Evolutionary conservation across 176 grass and related monocot genomes (phyloP).

Genomic region (Juncus effusus): DNA sequence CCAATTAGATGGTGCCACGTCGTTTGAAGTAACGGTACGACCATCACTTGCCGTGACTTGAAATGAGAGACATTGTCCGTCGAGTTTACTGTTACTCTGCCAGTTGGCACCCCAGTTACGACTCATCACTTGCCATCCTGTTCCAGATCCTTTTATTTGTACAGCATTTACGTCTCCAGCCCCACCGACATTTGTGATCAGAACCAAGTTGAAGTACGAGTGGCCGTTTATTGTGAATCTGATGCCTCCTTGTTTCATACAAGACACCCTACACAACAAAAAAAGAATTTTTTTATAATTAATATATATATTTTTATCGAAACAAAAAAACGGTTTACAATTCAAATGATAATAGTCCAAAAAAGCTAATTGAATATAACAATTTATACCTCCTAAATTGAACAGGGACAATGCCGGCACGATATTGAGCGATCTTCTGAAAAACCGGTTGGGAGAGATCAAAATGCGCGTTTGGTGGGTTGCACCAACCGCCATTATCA

Average conservation of each 20-base stretch:
- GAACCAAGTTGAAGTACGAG: slow-evolving; percentile 69
- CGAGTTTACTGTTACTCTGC: slow-evolving; percentile 61
- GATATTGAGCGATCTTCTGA: slow-evolving; percentile 51
- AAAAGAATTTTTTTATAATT: not conserved
- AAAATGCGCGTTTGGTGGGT: slow-evolving; percentile 63
- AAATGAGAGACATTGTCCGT: slow-evolving; percentile 57
- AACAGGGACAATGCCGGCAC: slow-evolving; percentile 56
- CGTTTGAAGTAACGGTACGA: slow-evolving; percentile 44
- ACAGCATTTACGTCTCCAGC: slow-evolving; percentile 56
- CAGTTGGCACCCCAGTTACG: slow-evolving; percentile 81
- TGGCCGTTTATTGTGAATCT: slow-evolving; percentile 68
- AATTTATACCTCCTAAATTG: slow-evolving; percentile 47
- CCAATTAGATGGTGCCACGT: slow-evolving; percentile 48
- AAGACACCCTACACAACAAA: slow-evolving; percentile 41
- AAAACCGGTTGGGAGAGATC: slow-evolving; percentile 78
- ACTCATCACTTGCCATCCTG: slow-evolving; percentile 54
- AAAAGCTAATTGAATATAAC: not conserved
- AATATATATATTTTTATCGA: slow-evolving; percentile 6
- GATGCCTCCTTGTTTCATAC: slow-evolving; percentile 55
- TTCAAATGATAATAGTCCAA: not conserved
- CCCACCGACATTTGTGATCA: slow-evolving; percentile 66
- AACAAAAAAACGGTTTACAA: not conserved
- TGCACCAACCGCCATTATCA: slow-evolving; percentile 62
- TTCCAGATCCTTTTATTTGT: slow-evolving; percentile 39
- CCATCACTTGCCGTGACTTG: slow-evolving; percentile 54